These are phyloP conservation scores for Ulmus americana DNA, from an alignment of 331 rosid species.

Conservation along the genomic window DNA sequence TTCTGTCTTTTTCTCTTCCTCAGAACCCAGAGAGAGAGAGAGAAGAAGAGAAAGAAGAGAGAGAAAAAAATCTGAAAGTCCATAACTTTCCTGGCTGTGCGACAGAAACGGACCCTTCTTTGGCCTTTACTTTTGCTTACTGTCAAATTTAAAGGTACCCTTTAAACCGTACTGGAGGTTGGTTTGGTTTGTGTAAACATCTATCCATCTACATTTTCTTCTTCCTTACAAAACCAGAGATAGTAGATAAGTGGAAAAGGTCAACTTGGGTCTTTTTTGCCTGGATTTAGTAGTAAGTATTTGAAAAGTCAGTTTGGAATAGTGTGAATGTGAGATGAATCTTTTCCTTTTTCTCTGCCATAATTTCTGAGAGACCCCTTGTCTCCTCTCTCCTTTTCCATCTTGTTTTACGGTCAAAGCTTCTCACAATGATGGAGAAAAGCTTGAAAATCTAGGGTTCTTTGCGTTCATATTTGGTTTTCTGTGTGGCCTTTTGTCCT, in stretches of 20 bases:
- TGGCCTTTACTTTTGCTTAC: constrained; percentile 32
- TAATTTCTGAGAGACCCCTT: constrained; percentile 10
- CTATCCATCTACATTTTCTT: constrained; percentile 22
- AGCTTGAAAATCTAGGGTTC: constrained; percentile 29
- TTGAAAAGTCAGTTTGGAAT: constrained; percentile 33
- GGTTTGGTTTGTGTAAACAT: constrained; percentile 36
- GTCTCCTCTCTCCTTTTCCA: neutral
- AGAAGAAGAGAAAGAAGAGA: constrained; percentile 14
- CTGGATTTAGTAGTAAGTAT: constrained; percentile 37
- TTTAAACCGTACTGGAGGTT: constrained; percentile 50
- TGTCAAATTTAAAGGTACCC: constrained; percentile 38
- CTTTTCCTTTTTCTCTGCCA: constrained; percentile 13
- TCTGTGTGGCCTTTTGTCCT: neutral
- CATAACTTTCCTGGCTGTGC: constrained; percentile 33
- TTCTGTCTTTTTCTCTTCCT: constrained; percentile 38
- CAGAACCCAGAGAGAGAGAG: constrained; percentile 40
- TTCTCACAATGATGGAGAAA: constrained; percentile 13
- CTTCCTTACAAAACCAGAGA: neutral
- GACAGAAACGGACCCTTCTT: constrained; percentile 34
- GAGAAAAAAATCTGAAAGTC: constrained; percentile 41
- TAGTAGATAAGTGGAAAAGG: constrained; percentile 5
- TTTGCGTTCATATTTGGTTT: constrained; percentile 7
- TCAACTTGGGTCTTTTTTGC: constrained; percentile 32
- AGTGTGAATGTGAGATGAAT: constrained; percentile 27
- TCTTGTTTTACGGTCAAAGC: constrained; percentile 5